Evolutionary conservation across 192 early-diverging fungal genomes (phyloP), one percentile per base, ranked within the genome.

Genomic region (Mortierella alpina): DNA sequence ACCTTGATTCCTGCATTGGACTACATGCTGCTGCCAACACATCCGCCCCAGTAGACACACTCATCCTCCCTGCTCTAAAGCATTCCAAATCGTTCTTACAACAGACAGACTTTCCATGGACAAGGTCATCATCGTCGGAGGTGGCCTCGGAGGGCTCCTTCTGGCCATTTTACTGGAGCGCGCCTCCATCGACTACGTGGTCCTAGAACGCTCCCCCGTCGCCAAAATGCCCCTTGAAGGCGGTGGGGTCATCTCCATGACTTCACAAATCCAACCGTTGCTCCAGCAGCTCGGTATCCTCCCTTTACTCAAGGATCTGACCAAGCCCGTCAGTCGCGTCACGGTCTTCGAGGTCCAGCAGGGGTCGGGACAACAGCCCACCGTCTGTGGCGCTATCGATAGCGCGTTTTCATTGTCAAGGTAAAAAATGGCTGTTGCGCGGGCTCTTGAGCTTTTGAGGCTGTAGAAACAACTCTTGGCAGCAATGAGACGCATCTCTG

Each of bases 251-350:
- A 76, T 76, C 23, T 50, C 18, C 9, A 51, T 76, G 6, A 69
- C 74, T 9, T 44, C 74, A 1, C 74, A 76, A 45, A 76, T 76
- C 10, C 74, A 76, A 11, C 74, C 74, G 31, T 61, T 76, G 1
- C 54, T 76, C 5, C 52, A 64, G 2, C 61, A 69, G 20, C 67
- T 76, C 41, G 66, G 74, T 6, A 23, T 76, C 1, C 40, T 76
- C 13, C 61, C 63, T 7, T n/a, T 2, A 9, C 13, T 76, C 5
- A 42, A 40, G 18, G 5, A 50, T 6, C 14, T 76, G 23, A 48
- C 74, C 4, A 68, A 22, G 12, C 74, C 74, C 6, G 55, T 76
- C 1, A 31, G 23, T 64, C 13, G 41, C 4, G 17, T 76, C 12
- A 63, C 66, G 13, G 22, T 76, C 20, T 45, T 64, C 20, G 73